Evolutionary conservation across 768 basidiomycete genomes (phyloP), one percentile per base, ranked within the genome.

Genomic region (Rhodotorula graminis): DNA sequence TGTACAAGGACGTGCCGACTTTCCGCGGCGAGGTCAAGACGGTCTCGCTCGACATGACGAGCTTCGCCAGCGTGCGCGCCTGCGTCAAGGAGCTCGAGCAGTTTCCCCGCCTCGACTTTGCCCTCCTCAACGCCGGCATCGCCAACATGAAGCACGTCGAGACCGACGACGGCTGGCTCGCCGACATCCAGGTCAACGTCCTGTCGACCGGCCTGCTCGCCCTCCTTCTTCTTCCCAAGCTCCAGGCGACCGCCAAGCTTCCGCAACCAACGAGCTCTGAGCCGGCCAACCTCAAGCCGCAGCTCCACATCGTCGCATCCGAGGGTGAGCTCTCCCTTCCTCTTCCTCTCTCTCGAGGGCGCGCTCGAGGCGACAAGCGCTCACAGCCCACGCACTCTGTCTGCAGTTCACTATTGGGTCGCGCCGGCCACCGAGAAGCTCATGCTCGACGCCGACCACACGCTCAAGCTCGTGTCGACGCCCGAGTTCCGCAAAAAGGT

Each of bases 11-110:
- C 23, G 58, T 59, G 4, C 58, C 58, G 11, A 27, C 37, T 0
- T 59, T 42, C 40, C 58, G 58, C 58, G 58, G 58, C 58, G 40
- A 59, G 37, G 37, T 59, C 58, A 59, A 59, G 40, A 23, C 37
- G 8, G 23, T 59, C 40, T 23, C 33, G 25, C 23, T 59, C 23
- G 58, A 59, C 58, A 12, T 59, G 37, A 25, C 18, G 8, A 19
- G 37, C 9, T 29, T 59, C 11, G 58, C 4, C 23, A 59, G 37
- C 37, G 40, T 59, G 12, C 21, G 23, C 29, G 5, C 40, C 1
- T 59, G 23, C 40, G 58, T 59, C 40, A 23, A n/a, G 37, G 37
- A 42, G 37, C 37, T 59, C 40, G 58, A 59, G 2, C 8, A 11
- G 40, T 59, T 11, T 16, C 33, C 37, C 9, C 58, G 58, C 25